Percentiles rank a stretch among this genome's conserved stretches.
phyloP scores from a whole-genome alignment of 2,329 filamentous ascomycete species.

The Neonectria neomacrospora region DNA sequence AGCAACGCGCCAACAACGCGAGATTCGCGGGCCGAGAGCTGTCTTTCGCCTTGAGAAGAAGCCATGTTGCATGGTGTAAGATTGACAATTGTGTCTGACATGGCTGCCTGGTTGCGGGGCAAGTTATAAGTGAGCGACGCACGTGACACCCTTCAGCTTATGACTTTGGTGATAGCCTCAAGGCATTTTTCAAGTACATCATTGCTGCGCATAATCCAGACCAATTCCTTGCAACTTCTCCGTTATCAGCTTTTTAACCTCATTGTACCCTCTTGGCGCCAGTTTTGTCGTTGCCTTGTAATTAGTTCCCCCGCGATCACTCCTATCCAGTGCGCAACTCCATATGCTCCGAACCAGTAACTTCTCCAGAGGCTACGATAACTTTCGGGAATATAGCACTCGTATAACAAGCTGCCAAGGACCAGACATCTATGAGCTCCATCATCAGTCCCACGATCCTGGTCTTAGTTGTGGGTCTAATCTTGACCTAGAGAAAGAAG shows the following conservation, averaged over 20 bases:
- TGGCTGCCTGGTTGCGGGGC: neutral
- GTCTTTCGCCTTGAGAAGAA: neutral
- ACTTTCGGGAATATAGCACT: neutral
- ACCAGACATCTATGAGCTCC: neutral
- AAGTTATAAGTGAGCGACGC: neutral
- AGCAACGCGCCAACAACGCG: slow-evolving; percentile 57
- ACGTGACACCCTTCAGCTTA: neutral
- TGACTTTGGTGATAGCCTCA: neutral
- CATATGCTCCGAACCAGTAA: neutral
- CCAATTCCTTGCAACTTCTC: no score
- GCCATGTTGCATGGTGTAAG: slow-evolving; percentile 18
- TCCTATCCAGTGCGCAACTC: neutral
- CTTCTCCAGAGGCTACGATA: neutral
- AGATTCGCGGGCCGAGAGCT: slow-evolving; percentile 35
- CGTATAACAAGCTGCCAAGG: neutral
- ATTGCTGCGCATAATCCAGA: no score
- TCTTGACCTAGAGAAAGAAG: slow-evolving; percentile 15
- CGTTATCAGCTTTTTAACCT: neutral
- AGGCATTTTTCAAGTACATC: no score
- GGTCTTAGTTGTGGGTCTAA: slow-evolving; percentile 15
- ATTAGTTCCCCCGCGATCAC: neutral
- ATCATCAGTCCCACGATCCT: neutral
- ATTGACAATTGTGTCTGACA: neutral
- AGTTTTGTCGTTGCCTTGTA: neutral
- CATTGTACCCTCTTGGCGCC: neutral